phyloP scores from a whole-genome alignment of 768 basidiomycete genomes.

The Hericium alpestre region DNA sequence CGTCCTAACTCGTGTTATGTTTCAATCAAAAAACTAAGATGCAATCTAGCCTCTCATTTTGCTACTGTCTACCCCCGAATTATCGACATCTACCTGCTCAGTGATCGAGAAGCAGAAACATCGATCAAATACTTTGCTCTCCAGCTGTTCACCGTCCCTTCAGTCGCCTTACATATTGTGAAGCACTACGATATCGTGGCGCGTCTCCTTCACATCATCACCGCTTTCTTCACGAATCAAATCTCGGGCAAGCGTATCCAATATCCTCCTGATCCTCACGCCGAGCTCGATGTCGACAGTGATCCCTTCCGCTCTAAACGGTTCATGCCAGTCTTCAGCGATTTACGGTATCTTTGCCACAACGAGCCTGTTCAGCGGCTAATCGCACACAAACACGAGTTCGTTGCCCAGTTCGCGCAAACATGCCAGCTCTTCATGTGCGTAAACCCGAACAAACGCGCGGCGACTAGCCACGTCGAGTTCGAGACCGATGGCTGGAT shows the following conservation, averaged over 20 bases:
- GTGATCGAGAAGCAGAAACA: conserved; percentile 90
- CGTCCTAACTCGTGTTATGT: neutral
- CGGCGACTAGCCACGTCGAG: conserved; percentile 75
- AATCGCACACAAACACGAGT: conserved; percentile 58
- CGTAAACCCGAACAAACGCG: conserved; percentile 83
- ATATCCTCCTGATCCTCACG: conserved; percentile 21
- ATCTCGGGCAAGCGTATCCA: conserved; percentile 63
- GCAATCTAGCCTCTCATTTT: conserved; percentile 60
- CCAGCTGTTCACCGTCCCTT: conserved; percentile 88
- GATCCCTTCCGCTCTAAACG: conserved; percentile 90
- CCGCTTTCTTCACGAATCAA: conserved; percentile 88
- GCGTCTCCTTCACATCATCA: conserved; percentile 73
- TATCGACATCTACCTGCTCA: conserved; percentile 83
- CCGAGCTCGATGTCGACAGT: conserved; percentile 65
- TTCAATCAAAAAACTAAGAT: conserved; percentile 3
- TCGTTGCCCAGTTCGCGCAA: conserved; percentile 60
- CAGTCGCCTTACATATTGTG: conserved; percentile 71
- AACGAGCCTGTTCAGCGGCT: conserved; percentile 71
- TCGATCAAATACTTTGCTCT: conserved; percentile 90
- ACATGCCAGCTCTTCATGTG: conserved; percentile 89
- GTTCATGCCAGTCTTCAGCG: conserved; percentile 90
- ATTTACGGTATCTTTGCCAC: conserved; percentile 77
- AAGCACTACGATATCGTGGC: conserved; percentile 62
- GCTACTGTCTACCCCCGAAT: conserved; percentile 77
- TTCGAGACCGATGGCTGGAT: conserved; percentile 98